Conservation (phyloP, 805 yeast genomes). For the Teunomyces lycoperdinae region DNA sequence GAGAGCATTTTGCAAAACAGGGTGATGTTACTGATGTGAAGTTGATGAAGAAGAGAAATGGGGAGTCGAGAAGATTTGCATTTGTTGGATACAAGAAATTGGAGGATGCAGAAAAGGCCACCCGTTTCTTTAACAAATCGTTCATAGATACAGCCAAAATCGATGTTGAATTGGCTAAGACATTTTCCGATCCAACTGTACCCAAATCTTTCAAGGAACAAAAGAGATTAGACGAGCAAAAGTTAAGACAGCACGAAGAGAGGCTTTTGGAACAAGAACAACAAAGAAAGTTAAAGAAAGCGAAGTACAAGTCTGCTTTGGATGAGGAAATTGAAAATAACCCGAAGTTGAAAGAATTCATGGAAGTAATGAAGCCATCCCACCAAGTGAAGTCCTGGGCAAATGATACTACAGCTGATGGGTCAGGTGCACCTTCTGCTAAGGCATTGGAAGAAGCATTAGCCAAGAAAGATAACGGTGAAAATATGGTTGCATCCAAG, state of each 20-base stretch:
- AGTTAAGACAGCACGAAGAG: slow-evolving; percentile 41
- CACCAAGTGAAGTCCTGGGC: slow-evolving; percentile 73
- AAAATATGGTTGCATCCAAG: slow-evolving; percentile 1
- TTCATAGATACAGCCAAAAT: slow-evolving; percentile 81
- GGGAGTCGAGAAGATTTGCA: slow-evolving; percentile 90
- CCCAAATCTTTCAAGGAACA: slow-evolving; percentile 56
- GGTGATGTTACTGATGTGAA: slow-evolving; percentile 86
- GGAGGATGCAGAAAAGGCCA: slow-evolving; percentile 77
- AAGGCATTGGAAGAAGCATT: slow-evolving; percentile 45
- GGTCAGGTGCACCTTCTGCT: slow-evolving; percentile 44
- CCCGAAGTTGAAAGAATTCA: slow-evolving; percentile 71
- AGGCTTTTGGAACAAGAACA: slow-evolving; percentile 34
- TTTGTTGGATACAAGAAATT: slow-evolving; percentile 80
- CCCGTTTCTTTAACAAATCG: slow-evolving; percentile 67
- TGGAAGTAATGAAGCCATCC: slow-evolving; percentile 80
- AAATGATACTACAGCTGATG: slow-evolving; percentile 53
- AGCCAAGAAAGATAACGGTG: slow-evolving; percentile 18
- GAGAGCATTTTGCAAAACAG: slow-evolving; percentile 56
- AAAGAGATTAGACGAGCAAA: slow-evolving; percentile 44
- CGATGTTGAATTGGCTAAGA: slow-evolving; percentile 77
- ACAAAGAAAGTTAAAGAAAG: slow-evolving; percentile 37
- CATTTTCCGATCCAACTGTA: slow-evolving; percentile 79
- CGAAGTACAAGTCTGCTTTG: slow-evolving; percentile 34
- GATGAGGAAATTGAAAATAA: slow-evolving; percentile 63
- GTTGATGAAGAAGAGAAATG: slow-evolving; percentile 73